phyloP scores from a whole-genome alignment of 2,329 filamentous ascomycete genomes.

The Calonectria naviculata region DNA sequence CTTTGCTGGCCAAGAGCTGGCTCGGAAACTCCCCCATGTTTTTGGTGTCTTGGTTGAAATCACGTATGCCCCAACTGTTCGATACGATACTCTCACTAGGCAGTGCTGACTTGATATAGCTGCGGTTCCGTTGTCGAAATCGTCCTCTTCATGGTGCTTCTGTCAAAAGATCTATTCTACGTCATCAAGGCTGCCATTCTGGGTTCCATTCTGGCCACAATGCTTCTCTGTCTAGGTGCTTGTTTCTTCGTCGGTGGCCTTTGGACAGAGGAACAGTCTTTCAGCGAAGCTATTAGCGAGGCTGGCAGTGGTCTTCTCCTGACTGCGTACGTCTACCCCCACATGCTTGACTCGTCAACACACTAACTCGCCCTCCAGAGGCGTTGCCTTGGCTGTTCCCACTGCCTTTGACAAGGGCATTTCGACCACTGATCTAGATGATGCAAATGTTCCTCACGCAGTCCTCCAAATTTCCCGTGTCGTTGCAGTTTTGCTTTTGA shows the following conservation, averaged over 20 bases:
- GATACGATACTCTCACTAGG: background rate
- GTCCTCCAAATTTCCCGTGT: constrained; percentile 76
- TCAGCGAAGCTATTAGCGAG: constrained; percentile 82
- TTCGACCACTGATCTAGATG: constrained; percentile 34
- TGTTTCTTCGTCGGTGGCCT: constrained; percentile 86
- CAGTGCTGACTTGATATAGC: constrained; percentile 39
- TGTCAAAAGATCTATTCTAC: constrained; percentile 66
- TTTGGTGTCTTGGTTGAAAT: constrained; percentile 72
- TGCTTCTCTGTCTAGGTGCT: constrained; percentile 81
- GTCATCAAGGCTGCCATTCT: constrained; percentile 87
- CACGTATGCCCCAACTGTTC: constrained; percentile 51
- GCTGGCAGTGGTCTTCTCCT: constrained; percentile 81
- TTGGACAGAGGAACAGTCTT: constrained; percentile 73
- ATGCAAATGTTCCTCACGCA: constrained; percentile 57
- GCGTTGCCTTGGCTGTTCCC: constrained; percentile 54
- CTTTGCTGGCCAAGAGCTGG: constrained; percentile 74
- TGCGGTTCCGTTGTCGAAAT: constrained; percentile 84
- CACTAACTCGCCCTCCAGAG: constrained; percentile 42
- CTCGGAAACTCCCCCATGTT: constrained; percentile 81
- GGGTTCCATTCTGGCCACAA: constrained; percentile 84
- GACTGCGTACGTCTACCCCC: constrained; percentile 71
- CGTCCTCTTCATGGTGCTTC: constrained; percentile 82
- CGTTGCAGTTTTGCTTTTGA: constrained; percentile 76
- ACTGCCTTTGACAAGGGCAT: constrained; percentile 67
- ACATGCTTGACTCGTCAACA: constrained; percentile 22